These are phyloP conservation scores for Cocos nucifera DNA, from an alignment of 176 grass and related monocot genomes.

Conservation along the genomic window DNA sequence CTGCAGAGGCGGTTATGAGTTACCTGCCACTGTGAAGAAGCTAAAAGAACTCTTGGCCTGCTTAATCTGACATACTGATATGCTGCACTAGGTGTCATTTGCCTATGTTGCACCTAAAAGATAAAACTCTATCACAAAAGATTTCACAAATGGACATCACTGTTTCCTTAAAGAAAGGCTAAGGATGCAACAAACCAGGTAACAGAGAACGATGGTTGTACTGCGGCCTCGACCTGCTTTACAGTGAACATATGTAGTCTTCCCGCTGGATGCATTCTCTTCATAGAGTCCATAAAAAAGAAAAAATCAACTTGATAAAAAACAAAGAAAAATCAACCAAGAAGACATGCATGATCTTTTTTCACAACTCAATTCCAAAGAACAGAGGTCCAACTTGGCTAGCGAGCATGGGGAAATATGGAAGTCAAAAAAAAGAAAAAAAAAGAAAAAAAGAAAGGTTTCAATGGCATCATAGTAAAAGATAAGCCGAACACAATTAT, in stretches of 20 bases:
- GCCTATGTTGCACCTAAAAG: constrained; percentile 77
- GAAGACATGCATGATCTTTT: no score
- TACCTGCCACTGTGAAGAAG: constrained; percentile 72
- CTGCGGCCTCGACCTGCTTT: constrained; percentile 98
- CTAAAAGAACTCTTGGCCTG: constrained; percentile 80
- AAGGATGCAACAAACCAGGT: constrained; percentile 40
- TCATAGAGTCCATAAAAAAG: background rate
- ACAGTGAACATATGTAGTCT: constrained; percentile 90
- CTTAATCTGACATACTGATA: constrained; percentile 70
- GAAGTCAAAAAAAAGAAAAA: no score
- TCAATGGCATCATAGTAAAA: no score
- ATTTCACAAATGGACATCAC: no score
- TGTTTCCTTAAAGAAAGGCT: no score
- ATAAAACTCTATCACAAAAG: background rate
- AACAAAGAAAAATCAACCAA: background rate
- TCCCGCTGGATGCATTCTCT: constrained; percentile 45
- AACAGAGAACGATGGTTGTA: constrained; percentile 95
- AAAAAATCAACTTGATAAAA: background rate
- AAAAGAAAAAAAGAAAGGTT: no score
- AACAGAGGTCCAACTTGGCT: no score
- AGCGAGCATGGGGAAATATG: no score
- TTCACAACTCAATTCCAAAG: no score
- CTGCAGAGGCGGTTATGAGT: background rate
- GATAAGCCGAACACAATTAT: no score
- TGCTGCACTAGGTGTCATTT: constrained; percentile 66